phyloP scores from a whole-genome alignment of 179 eudicot genomes.

The Sideroxylon spinosum region DNA sequence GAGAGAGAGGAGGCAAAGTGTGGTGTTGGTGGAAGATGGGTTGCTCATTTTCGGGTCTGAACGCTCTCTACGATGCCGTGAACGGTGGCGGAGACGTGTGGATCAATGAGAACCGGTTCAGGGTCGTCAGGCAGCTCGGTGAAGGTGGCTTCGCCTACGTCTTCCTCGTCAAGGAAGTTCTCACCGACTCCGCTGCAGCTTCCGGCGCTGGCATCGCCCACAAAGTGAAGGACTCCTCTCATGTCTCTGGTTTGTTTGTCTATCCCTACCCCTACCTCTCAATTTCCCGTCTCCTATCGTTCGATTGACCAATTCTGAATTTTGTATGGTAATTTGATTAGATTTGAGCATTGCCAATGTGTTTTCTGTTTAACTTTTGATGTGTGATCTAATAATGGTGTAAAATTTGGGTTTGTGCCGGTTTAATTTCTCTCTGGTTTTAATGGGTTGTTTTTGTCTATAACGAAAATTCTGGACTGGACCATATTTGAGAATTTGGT shows the following conservation, averaged over 20 bases:
- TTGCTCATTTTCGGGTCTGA: constrained; percentile 86
- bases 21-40: constrained; percentile 49
- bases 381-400: too few relatives aligned
- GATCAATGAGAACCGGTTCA: constrained; percentile 90
- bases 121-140: constrained; percentile 72
- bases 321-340: neutral
- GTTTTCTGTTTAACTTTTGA: neutral
- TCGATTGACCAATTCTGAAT: neutral
- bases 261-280: neutral
- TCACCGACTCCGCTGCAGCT: constrained; percentile 46
- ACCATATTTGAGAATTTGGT: neutral
- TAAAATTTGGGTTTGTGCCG: neutral
- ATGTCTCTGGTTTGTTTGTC: constrained; percentile 52
- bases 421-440: neutral
- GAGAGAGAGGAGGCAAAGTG: constrained; percentile 2
- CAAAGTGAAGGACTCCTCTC: constrained; percentile 75
- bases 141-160: constrained; percentile 94
- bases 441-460: neutral
- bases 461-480: constrained; percentile 3
- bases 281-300: neutral
- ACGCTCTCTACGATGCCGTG: constrained; percentile 77
- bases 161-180: constrained; percentile 78
- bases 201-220: constrained; percentile 41
- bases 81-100: constrained; percentile 92
- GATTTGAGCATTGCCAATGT: neutral